Base-by-base conservation (phyloP, 139 green algal genomes). In the Astrephomene gubernaculifera region DNA sequence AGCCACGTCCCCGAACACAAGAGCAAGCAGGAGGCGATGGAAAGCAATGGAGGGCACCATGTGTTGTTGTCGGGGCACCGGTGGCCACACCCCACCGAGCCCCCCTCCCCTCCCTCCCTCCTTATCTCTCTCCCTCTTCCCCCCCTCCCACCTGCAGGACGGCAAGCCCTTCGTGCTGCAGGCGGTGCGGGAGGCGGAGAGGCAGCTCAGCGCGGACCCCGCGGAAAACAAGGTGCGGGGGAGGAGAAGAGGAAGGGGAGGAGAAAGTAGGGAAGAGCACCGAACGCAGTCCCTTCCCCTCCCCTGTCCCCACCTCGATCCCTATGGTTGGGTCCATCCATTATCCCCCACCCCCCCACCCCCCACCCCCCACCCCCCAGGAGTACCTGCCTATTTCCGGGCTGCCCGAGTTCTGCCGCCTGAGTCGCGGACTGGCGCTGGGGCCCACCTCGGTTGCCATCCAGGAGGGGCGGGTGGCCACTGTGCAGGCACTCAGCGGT, bases 341-440 rank as follows among this genome's bases (percentile, higher is more conserved):
- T 60, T 54, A 14, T 29, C 38, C 4, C 52, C 31, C 57, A 39
- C 38, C 21, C 39, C n/a, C 31, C 10, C 63, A 21, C 7, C 21
- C 31, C 57, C 8, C 57, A 67, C 57, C 57, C 45, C 22, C 43
- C 65, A 39, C 41, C 25, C 7, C 41, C 0, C 87, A 96, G 93
- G 95, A 98, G 88, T 98, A 98, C 79, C 88, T 96, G 60, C 89
- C 93, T 35, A 98, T 98, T 78, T 89, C 94, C 39, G 96, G 96
- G 14, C 84, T 95, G 25, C 49, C 92, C 1, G 83, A 88, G 4
- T 98, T 98, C 90, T 94, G 90, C 86, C 60, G 89, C 33, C 89
- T 95, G 3, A 93, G 72, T 31, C 82, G 89, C 5, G 38, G 91
- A 63, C 89, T 98, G 44, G 94, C 96, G 0, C 95, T 97, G 86